Evolutionary conservation across 202 grass and related monocot genomes (phyloP).

Genomic region (Miscanthus sacchariflorus): DNA sequence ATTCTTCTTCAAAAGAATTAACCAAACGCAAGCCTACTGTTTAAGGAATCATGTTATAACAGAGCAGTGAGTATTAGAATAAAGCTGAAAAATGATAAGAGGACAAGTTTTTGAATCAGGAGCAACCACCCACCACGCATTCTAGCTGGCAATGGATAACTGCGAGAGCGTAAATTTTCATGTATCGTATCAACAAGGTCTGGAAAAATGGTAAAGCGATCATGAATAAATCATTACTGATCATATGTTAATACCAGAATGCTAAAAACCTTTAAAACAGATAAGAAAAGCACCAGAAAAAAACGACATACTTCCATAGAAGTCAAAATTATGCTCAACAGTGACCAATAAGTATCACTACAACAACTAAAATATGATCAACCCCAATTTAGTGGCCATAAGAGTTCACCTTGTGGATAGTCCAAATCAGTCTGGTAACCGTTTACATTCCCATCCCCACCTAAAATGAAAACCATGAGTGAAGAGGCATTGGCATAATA

Average conservation of each 20-base stretch:
- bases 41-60: background rate
- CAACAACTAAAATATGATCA: background rate
- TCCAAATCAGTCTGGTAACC: background rate
- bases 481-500: too few species aligned
- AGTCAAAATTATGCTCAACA: background rate
- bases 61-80: conserved; percentile 7
- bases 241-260: background rate
- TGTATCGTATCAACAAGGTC: conserved; percentile 12
- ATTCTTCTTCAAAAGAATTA: conserved; percentile 25
- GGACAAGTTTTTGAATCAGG: background rate
- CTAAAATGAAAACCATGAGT: background rate
- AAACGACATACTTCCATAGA: background rate
- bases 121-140: background rate
- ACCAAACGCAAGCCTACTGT: conserved; percentile 27
- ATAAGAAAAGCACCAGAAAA: too few species aligned
- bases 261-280: background rate
- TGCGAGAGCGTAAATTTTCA: background rate
- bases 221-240: background rate
- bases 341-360: background rate
- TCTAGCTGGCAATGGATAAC: conserved; percentile 22
- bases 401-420: background rate
- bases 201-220: background rate
- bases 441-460: background rate
- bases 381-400: background rate
- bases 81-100: background rate